Conservation (phyloP, 805 yeast genomes). For the Cyberlindnera misumaiensis region DNA sequence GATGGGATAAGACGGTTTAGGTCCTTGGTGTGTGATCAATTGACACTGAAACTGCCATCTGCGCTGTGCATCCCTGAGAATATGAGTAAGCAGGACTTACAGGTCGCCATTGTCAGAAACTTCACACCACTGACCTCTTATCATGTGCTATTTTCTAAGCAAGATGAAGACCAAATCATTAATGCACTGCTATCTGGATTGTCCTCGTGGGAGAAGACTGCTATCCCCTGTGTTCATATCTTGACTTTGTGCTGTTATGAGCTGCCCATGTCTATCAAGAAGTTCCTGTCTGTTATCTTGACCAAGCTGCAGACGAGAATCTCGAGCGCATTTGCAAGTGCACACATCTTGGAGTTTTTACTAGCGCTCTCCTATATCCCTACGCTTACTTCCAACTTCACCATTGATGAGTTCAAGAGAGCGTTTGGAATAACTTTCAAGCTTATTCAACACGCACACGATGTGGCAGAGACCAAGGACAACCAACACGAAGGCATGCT, state of each 20-base stretch:
- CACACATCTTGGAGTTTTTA: constrained; percentile 72
- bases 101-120: constrained; percentile 56
- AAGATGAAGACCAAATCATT: constrained; percentile 58
- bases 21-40: constrained; percentile 50
- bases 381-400: constrained; percentile 60
- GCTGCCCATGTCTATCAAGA: constrained; percentile 65
- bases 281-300: constrained; percentile 59
- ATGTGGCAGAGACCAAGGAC: constrained; percentile 26
- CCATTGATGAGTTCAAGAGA: constrained; percentile 67
- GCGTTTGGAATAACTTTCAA: constrained; percentile 82
- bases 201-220: constrained; percentile 72
- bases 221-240: constrained; percentile 71
- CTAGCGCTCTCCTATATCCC: constrained; percentile 62
- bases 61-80: constrained; percentile 33
- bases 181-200: constrained; percentile 54
- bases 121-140: constrained; percentile 60
- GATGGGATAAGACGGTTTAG: constrained; percentile 36
- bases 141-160: constrained; percentile 43
- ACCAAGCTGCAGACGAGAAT: constrained; percentile 71
- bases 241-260: constrained; percentile 77
- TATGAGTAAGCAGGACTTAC: constrained; percentile 53
- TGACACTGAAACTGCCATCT: constrained; percentile 43
- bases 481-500: constrained; percentile 25
- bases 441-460: constrained; percentile 65
- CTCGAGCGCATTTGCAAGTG: constrained; percentile 59